Percentiles rank a stretch among this genome's conserved stretches.
phyloP scores from a whole-genome alignment of 306 rosid genomes.

The Gastrolobium villosum region DNA sequence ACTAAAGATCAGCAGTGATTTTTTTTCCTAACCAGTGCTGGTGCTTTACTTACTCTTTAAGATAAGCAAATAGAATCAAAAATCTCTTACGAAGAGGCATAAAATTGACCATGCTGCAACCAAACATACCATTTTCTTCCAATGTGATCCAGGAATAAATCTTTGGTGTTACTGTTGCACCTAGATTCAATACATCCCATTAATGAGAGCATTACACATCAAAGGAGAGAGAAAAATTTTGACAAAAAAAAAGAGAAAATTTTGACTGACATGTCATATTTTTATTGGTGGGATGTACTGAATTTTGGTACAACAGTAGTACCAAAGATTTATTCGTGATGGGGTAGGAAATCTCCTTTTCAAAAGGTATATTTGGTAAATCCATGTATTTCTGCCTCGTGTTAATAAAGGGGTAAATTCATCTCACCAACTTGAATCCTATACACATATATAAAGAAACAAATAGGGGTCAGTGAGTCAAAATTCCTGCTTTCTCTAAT shows the following conservation, averaged over 20 bases:
- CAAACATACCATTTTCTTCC: background rate
- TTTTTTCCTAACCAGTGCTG: background rate
- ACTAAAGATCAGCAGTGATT: background rate
- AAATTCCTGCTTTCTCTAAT: background rate
- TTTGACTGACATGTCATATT: no score
- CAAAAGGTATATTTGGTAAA: background rate
- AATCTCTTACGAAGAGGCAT: background rate
- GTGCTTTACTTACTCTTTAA: background rate
- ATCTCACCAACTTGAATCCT: background rate
- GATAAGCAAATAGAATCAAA: background rate
- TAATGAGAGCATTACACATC: no score
- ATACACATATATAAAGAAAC: background rate
- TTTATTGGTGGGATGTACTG: no score
- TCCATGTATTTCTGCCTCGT: background rate
- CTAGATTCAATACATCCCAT: no score
- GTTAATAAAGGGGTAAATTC: background rate
- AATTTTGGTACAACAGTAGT: no score
- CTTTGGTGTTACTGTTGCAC: no score
- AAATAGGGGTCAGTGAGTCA: background rate
- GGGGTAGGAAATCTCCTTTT: background rate
- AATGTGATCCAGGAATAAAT: background rate
- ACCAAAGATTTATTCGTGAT: no score
- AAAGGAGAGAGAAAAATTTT: no score
- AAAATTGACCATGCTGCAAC: constrained; percentile 23
- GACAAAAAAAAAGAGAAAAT: no score